phyloP scores from a whole-genome alignment of 805 yeast species.

The Lipomyces chichibuensis region DNA sequence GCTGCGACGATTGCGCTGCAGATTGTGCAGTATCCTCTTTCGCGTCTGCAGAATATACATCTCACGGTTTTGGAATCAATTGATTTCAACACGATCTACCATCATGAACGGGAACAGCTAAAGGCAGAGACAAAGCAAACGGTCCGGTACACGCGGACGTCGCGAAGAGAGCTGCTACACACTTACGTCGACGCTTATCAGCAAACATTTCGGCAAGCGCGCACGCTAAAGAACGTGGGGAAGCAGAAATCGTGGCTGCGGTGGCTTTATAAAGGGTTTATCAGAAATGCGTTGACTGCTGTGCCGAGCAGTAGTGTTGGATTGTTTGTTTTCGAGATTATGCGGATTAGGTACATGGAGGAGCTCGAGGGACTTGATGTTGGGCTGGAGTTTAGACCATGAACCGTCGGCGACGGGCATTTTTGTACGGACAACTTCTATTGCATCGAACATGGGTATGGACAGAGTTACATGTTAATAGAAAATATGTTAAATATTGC shows the following conservation, averaged over 20 bases:
- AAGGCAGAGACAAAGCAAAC: not conserved
- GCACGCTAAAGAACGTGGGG: constrained; percentile 45
- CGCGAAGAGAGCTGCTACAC: constrained; percentile 1
- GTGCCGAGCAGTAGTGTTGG: constrained; percentile 92
- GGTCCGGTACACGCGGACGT: not conserved
- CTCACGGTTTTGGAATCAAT: constrained; percentile 77
- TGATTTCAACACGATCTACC: constrained; percentile 55
- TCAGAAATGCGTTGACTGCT: constrained; percentile 67
- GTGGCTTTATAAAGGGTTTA: constrained; percentile 80
- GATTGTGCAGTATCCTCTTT: constrained; percentile 79
- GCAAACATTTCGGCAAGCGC: constrained; percentile 67
- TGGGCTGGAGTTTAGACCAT: constrained; percentile 7
- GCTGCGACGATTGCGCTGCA: constrained; percentile 79
- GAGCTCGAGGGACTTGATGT: constrained; percentile 6
- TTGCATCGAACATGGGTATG: not conserved
- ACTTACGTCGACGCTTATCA: constrained; percentile 73
- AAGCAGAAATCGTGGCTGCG: constrained; percentile 14
- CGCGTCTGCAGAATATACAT: constrained; percentile 78
- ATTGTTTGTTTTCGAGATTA: constrained; percentile 77
- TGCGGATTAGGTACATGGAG: constrained; percentile 50
- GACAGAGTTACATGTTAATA: too few relatives aligned
- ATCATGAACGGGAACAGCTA: constrained; percentile 39
- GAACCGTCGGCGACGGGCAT: not conserved
- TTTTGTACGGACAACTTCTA: not conserved
- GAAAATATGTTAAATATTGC: not conserved